phyloP scores from a whole-genome alignment of 176 grass and related monocot species.

The Oryza brachyantha region DNA sequence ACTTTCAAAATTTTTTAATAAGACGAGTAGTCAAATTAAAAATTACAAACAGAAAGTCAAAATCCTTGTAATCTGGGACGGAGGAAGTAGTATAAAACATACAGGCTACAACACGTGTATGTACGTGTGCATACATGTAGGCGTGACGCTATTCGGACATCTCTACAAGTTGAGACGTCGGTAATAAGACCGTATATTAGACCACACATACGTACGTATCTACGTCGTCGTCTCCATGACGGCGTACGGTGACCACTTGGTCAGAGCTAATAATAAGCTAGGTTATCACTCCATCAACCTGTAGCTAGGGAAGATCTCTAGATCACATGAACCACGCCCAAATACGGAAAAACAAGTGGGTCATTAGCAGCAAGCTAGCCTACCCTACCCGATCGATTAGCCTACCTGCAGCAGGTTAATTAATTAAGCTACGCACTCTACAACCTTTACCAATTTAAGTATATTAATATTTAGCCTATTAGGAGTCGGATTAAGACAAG shows the following conservation, averaged over 20 bases:
- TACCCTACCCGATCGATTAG: neutral
- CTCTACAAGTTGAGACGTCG: neutral
- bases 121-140: neutral
- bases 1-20: too few species aligned
- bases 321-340: constrained; percentile 42
- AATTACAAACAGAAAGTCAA: too few species aligned
- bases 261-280: neutral
- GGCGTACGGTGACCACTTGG: neutral
- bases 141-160: too few species aligned
- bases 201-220: neutral
- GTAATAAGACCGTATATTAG: neutral
- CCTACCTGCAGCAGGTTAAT: neutral
- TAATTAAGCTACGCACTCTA: neutral
- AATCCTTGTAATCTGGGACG: too few species aligned
- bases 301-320: neutral
- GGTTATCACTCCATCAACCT: neutral
- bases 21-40: too few species aligned
- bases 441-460: neutral
- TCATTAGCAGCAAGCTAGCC: too few species aligned
- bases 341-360: constrained; percentile 4
- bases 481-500: neutral
- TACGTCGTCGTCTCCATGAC: neutral
- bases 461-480: neutral
- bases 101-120: too few species aligned
- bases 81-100: too few species aligned